Base-by-base conservation (phyloP, 371 early-diverging fungal species). In the Circinella minor region DNA sequence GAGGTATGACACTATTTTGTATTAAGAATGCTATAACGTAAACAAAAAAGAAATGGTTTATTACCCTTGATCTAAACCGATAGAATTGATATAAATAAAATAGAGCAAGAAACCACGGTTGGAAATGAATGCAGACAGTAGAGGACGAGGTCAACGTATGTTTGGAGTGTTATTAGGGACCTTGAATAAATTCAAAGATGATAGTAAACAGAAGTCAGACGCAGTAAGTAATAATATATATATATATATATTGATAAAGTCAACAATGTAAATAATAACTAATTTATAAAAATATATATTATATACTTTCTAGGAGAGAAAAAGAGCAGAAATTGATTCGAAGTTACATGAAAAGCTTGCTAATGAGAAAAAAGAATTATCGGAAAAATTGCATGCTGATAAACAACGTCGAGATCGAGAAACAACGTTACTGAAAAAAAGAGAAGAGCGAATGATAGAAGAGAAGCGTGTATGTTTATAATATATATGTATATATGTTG, bases 121-220 rank as follows among this genome's bases (percentile, higher is more conserved):
- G 7, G 70, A 54, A 13, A 27, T 69, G 63, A 63, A 55, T 57
- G 55, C 70, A n/a, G 70, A 38, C 46, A 49, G 59, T 34, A 48
- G 78, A 62, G 71, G 78, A 65, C 83, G 89, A 55, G 79, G 82
- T 17, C 81, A 80, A 64, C 77, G 88, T n/a, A 70, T 89, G 66
- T 88, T 89, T 74, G 88, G 88, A 27, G 77, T 85, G 3, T 64
- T 89, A 34, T 51, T 89, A 43, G 87, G 86, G 34, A 88, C 88
- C 2, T 77, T 89, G 3, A 86, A 82, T 57, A 87, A 87, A 67
- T 86, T 88, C 66, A 89, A 88, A 69, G 78, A 81, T 57, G 83
- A 86, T 14, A 83, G 64, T 37, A 36, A 62, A 66, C 59, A 62
- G 38, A 85, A 77, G 62, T 78, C 77, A 9, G 83, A 85, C 61